Evolutionary conservation across 139 green algal genomes (phyloP).

Genomic region (Closterium sp.): DNA sequence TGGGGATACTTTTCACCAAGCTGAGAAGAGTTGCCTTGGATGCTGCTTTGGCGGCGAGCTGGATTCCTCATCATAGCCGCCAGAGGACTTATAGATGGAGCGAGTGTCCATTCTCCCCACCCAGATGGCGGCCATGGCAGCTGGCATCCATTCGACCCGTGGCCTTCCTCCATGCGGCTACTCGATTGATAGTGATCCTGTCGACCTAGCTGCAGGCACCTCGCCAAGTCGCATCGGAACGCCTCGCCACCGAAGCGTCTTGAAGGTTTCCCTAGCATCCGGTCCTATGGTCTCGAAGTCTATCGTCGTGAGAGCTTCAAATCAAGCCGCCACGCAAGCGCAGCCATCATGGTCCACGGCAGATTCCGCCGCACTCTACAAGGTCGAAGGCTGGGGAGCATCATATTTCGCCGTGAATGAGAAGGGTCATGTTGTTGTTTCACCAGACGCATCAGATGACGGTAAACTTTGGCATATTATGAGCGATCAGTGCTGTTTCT

Average conservation of each 20-base stretch:
- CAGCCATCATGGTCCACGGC: conserved; percentile 21
- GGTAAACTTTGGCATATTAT: neutral
- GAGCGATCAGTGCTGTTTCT: neutral
- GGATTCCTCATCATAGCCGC: no score
- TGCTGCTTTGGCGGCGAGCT: neutral
- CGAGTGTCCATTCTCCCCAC: neutral
- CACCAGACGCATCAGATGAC: neutral
- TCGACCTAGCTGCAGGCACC: no score
- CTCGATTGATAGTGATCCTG: neutral
- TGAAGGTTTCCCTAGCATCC: neutral
- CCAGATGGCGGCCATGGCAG: neutral
- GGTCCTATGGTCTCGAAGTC: neutral
- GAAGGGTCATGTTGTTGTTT: conserved; percentile 45
- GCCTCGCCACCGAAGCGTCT: neutral
- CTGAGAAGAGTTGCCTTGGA: neutral
- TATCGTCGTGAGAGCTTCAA: neutral
- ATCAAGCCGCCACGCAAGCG: neutral
- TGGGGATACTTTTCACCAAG: neutral
- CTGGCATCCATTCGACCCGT: neutral
- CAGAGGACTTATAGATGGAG: neutral
- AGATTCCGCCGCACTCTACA: conserved; percentile 42
- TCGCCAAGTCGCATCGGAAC: neutral
- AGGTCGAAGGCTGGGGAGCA: conserved; percentile 53
- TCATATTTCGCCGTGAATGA: conserved; percentile 55
- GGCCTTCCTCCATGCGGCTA: neutral